Base-by-base conservation (phyloP, 78 protist genomes). In the Monosiga brevicollis region DNA sequence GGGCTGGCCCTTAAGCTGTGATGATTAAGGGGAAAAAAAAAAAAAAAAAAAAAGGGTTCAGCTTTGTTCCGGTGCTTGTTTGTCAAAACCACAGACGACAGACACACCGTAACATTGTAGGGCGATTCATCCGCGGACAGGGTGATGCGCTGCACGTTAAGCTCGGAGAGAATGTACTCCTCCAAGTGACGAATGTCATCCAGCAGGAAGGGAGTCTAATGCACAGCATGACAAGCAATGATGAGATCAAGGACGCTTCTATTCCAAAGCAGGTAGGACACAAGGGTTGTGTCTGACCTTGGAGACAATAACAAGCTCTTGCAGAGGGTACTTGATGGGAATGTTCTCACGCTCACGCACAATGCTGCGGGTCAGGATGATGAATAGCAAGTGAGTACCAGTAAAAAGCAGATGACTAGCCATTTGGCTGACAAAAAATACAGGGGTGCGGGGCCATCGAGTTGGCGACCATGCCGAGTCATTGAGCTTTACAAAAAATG, bases 281-380 rank as follows among this genome's bases (percentile, higher is more conserved):
- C n/a, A n/a, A n/a, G n/a, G n/a, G n/a, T n/a, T n/a, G n/a, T n/a
- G n/a, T n/a, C n/a, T n/a, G 6, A 49, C 86, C 32, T 43, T 36
- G 80, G 84, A 42, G 87, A 91, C 62, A 41, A 93, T 62, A 35
- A 78, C 81, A 36, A 86, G 49, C 42, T 82, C 82, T 39, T 43
- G 32, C 3, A 89, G 86, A n/a, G 94, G 95, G 87, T 88, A 85
- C 81, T 84, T 88, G 80, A 94, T 11, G 29, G 96, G 91, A 42
- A 84, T 76, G 42, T 82, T 90, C 36, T 78, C 3, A 20, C 95
- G 81, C 42, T 97, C 98, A 40, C 99, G 90, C 22, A 91, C 15
- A 2, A 71, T 74, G 22, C 99, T 90, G 39, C 94, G 97, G 35
- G 87, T 40, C 42, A 74, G 87, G 42, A 95, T 88, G 43, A 76